Evolutionary conservation across 768 basidiomycete genomes (phyloP).

Genomic region (Termitomyces sp.): DNA sequence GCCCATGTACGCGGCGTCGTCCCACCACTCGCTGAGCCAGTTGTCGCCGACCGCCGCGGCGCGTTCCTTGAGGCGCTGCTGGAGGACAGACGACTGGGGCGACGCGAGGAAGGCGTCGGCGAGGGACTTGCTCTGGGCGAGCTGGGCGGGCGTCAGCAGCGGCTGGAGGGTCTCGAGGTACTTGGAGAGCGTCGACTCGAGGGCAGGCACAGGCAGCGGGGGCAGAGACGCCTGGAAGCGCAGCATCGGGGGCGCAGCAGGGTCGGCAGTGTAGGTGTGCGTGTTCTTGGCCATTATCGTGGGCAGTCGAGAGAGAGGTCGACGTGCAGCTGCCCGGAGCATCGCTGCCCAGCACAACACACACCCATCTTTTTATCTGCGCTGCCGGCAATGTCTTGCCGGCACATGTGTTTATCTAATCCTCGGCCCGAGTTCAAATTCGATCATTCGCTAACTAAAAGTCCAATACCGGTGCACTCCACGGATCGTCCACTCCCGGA

Average conservation of each 20-base stretch:
- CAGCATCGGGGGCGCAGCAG: conserved; percentile 1
- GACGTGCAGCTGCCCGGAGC: background rate
- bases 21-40: conserved; percentile 99
- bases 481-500: conserved; percentile 7
- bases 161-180: conserved; percentile 88
- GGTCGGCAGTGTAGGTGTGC: background rate
- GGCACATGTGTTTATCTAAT: background rate
- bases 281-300: background rate
- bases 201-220: background rate
- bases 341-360: background rate
- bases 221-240: conserved; percentile 2
- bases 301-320: background rate
- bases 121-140: conserved; percentile 51
- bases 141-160: conserved; percentile 65
- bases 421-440: no score
- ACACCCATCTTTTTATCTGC: background rate
- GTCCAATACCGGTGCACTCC: conserved; percentile 3
- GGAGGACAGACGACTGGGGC: conserved; percentile 68
- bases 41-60: conserved; percentile 62
- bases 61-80: conserved; percentile 73
- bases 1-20: conserved; percentile 85
- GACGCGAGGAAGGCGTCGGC: conserved; percentile 72
- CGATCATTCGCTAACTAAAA: no score
- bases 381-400: background rate
- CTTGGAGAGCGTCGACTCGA: conserved; percentile 73